Base-by-base conservation (phyloP, 1,284 basidiomycete species). In the Blastosporella zonata region DNA sequence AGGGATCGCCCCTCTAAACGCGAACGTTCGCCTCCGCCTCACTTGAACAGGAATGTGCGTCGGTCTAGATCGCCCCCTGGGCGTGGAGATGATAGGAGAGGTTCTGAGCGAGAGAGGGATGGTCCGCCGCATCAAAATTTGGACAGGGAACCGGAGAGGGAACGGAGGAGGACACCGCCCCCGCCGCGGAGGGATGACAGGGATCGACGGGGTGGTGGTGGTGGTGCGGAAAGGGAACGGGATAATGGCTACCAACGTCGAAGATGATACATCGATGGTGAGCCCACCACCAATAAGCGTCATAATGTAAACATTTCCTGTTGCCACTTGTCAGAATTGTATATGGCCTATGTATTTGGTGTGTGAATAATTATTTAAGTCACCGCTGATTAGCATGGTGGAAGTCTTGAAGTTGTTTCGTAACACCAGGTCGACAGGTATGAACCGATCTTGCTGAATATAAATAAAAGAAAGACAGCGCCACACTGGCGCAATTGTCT, bases 231-330 rank as follows among this genome's bases (percentile, higher is more conserved):
- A 38, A 55, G 57, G 41, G 57, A 62, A 17, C 54, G 57, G 45
- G 63, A 63, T 52, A 51, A 54, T 13, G 62, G 56, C 2, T 64
- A 65, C 55, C 60, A 59, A 28, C 55, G 62, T 6, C 54, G 62
- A 43, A 54, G 59, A 47, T 61, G 47, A 59, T 49, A 34, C 15
- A 21, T 21, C 15, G n/a, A 21, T 37, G 18, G 18, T 35, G 34
- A 18, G 34, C 34, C 3, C 21, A 15, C 36, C 6, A 18, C 3
- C 15, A 20, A 37, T 37, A n/a, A n/a, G 15, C 22, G 20, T 9
- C 13, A 10, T 15, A 41, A 41, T 41, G 23, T 41, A 41, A 17
- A 41, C 18, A 12, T 6, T 3, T 28, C n/a, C 4, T 35, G 6
- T 15, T n/a, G 33, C 18, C 13, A 6, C n/a, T n/a, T n/a, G n/a